Evolutionary conservation across 495 filamentous ascomycete species (phyloP), one percentile per base, ranked within the genome.

Genomic region (Neurospora sublineolata): DNA sequence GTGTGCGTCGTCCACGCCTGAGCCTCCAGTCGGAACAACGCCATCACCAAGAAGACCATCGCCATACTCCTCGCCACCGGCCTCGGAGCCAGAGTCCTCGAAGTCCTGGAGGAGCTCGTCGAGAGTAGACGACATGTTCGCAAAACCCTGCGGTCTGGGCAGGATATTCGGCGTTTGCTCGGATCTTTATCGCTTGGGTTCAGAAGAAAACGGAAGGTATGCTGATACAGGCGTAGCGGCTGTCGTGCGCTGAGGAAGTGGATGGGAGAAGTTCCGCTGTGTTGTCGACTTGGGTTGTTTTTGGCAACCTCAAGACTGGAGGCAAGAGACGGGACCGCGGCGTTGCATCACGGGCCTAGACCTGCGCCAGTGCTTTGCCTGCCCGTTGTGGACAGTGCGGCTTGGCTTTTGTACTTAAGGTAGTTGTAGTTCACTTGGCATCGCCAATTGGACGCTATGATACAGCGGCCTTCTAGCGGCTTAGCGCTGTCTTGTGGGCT

Each of bases 51-150:
- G 79, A 68, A 86, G 77, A 39, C 80, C 80, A 40, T 81, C 82
- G 37, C 85, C 84, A 70, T 85, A 81, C 44, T 86, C 81, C 12
- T 87, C 84, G 4, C 84, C 86, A 67, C 88, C 87, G 42, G 82
- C 83, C 71, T 89, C 87, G 68, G 87, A 88, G 41, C 88, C 86
- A 2, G 88, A 89, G 72, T 89, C 92, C 73, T 93, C 94, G 74
- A 98, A 97, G 80, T 98, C 96, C 73, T 94, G 91, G 67, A 96
- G 87, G 27, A 95, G 84, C 76, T 95, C 92, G 73, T 94, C 92
- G 64, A 89, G 92, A 70, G 94, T 83, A 37, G 91, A 93, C 78
- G 92, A 88, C 92, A 94, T 94, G 16, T 68, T 83, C 73, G 67
- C 73, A 72, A 46, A 42, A 46, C 37, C 39, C 46, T 68, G 40